Evolutionary conservation across 208 protist genomes (phyloP), one percentile per base, ranked within the genome.

Genomic region (Strigomonas culicis): DNA sequence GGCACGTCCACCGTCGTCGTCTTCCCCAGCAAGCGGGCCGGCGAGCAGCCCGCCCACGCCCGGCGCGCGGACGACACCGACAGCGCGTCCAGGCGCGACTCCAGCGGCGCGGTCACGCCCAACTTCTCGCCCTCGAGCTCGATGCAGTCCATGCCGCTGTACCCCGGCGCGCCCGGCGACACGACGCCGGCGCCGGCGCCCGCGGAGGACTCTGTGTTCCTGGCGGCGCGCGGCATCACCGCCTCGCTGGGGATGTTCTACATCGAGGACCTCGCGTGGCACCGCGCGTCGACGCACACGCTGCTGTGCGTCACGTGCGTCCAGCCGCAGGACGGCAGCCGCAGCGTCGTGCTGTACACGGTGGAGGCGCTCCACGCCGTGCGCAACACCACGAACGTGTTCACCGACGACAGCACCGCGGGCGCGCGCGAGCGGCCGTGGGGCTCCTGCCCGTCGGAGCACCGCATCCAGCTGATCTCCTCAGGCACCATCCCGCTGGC

Each of bases 271-370:
- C 66, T 94, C 60, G 68, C 70, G 28, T 94, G 88, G 88, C 82
- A 91, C 65, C 74, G 71, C 39, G 74, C 87, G 36, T 60, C 78
- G 10, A 63, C 74, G 32, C 80, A 88, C 63, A 92, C 78, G 28
- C 63, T 94, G 39, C 74, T 94, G 1, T 91, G 84, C 59, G 84
- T 94, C 41, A 88, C 80, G 13, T 91, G 84, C 55, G 65, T 63
- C 4, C 74, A 82, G 36, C 73, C 72, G 21, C 72, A 79, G 36
- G 70, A 68, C 57, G 50, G 57, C 63, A 11, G 44, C 63, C 57
- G 34, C 1, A 79, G 53, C 50, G 47, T 93, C 57, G 68, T 77
- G 63, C 77, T 94, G 24, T 94, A 88, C 68, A 91, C 75, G 1
- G 61, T 91, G 32, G 77, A 91, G 61, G 82, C 73, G 0, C 60